Evolutionary conservation across 345 rosid species (phyloP).

Genomic region (Eucalyptus paniculata): DNA sequence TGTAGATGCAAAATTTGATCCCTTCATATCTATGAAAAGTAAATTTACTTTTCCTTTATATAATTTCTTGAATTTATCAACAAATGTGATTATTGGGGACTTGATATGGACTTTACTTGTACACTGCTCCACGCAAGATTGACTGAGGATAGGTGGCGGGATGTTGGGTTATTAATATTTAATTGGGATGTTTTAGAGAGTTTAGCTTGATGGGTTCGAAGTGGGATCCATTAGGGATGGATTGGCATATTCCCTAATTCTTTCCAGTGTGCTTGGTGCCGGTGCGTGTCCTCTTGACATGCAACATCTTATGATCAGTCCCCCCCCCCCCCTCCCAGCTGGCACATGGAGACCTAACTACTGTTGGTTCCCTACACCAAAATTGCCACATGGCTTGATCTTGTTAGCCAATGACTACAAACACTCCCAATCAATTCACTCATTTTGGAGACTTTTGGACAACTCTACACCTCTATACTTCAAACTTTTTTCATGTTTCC

Average conservation of each 20-base stretch:
- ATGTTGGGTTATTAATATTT: neutral
- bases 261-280: no score
- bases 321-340: no score
- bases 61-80: neutral
- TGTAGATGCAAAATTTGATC: neutral
- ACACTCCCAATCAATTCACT: neutral
- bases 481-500: neutral
- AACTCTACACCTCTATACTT: neutral
- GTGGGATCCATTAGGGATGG: neutral
- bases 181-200: neutral
- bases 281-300: neutral
- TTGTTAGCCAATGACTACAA: neutral
- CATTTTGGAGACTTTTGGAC: neutral
- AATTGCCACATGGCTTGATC: neutral
- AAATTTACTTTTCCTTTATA: no score
- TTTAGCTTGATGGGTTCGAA: neutral
- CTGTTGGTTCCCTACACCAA: neutral
- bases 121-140: neutral
- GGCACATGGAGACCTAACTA: neutral
- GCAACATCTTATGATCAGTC: no score
- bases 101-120: neutral
- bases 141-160: neutral
- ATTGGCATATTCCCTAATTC: neutral
- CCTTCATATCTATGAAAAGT: neutral
- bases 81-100: neutral